Conservation (phyloP, 352 stramenopile genomes). For the Globisporangium perplexum region DNA sequence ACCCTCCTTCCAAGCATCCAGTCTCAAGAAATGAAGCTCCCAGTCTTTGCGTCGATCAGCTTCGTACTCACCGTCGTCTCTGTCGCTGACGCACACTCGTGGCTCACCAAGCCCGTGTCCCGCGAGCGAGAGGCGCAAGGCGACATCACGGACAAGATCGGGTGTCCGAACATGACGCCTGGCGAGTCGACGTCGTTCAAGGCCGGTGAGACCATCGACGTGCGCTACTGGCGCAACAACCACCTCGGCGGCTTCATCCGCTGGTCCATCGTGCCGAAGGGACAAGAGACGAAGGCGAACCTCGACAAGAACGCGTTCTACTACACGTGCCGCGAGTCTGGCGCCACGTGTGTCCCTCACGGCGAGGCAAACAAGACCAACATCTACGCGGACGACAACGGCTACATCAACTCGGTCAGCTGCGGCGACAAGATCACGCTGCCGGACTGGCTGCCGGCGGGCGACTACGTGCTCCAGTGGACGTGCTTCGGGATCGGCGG, state of each 20-base stretch:
- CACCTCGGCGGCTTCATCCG: conserved; percentile 54
- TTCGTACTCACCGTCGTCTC: no score
- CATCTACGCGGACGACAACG: conserved; percentile 22
- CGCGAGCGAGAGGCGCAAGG: conserved; percentile 24
- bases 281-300: conserved; percentile 11
- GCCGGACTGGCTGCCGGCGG: conserved; percentile 31
- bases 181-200: conserved; percentile 27
- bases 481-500: conserved; percentile 46
- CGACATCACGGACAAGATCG: no score
- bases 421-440: conserved; percentile 48
- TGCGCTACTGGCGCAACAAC: conserved; percentile 50
- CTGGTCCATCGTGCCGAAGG: conserved; percentile 30
- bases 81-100: conserved; percentile 31
- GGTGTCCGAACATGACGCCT: conserved; percentile 26
- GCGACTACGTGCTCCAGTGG: conserved; percentile 59
- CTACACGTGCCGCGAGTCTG: conserved; percentile 51
- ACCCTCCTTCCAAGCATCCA: no score
- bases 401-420: conserved; percentile 23
- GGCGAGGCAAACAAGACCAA: background rate
- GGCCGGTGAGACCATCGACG: conserved; percentile 38
- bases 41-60: no score
- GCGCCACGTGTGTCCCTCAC: conserved; percentile 25
- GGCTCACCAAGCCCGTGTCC: conserved; percentile 33
- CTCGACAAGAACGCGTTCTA: conserved; percentile 38
- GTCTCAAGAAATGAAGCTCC: no score